These are phyloP conservation scores for Fusarium dimerum DNA, from an alignment of 2,329 filamentous ascomycete species.

Conservation along the genomic window DNA sequence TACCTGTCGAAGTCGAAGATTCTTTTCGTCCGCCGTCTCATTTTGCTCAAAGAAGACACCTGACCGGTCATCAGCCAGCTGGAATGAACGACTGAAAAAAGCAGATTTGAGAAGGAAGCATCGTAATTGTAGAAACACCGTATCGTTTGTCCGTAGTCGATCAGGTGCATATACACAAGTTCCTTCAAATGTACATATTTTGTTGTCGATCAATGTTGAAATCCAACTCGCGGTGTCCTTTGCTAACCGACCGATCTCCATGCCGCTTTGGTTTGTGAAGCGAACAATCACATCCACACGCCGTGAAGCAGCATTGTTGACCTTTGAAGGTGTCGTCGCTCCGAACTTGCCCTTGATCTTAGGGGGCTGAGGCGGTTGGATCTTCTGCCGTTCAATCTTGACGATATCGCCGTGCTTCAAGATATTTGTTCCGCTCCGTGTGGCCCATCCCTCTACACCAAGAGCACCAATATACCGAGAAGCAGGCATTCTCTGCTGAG, in stretches of 20 bases:
- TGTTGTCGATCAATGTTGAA: constrained; percentile 87
- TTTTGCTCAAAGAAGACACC: constrained; percentile 78
- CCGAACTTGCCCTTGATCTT: constrained; percentile 47
- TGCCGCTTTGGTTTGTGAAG: constrained; percentile 77
- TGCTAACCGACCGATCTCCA: constrained; percentile 83
- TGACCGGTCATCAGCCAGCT: constrained; percentile 68
- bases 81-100: constrained; percentile 64
- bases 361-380: constrained; percentile 56
- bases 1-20: constrained; percentile 80
- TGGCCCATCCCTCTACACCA: constrained; percentile 90
- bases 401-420: constrained; percentile 82
- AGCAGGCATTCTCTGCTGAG: constrained; percentile 35
- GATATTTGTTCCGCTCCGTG: constrained; percentile 74
- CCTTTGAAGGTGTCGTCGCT: constrained; percentile 34
- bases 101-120: constrained; percentile 75
- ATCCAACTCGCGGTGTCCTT: constrained; percentile 91
- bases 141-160: constrained; percentile 83
- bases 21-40: constrained; percentile 83
- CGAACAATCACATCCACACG: constrained; percentile 86
- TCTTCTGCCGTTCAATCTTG: constrained; percentile 82
- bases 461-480: constrained; percentile 85
- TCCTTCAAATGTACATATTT: constrained; percentile 83
- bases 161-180: constrained; percentile 89
- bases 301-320: constrained; percentile 56
- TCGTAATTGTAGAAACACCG: constrained; percentile 83